Evolutionary conservation across 306 rosid species (phyloP).

Genomic region (Sphenostylis stenocarpa): DNA sequence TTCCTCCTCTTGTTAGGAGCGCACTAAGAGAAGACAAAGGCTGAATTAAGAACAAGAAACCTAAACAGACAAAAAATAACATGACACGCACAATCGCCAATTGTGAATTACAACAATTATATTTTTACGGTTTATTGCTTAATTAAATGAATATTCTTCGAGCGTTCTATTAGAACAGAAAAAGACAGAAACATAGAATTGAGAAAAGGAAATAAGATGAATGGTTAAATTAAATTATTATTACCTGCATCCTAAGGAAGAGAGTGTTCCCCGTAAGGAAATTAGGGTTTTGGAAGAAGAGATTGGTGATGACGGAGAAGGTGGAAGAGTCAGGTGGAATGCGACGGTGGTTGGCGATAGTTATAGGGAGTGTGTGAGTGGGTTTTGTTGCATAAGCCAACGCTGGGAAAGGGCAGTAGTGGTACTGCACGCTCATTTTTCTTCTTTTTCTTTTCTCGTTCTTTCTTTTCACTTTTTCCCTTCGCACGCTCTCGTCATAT

Average conservation of each 20-base stretch:
- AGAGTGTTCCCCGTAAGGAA: conserved; percentile 70
- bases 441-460: conserved; percentile 21
- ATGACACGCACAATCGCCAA: neutral
- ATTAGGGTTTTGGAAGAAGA: conserved; percentile 48
- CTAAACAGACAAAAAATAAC: neutral
- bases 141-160: neutral
- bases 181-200: neutral
- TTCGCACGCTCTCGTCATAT: conserved; percentile 31
- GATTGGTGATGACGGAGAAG: neutral
- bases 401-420: conserved; percentile 2
- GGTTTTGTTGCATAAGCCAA: conserved; percentile 34
- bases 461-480: conserved; percentile 13
- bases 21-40: neutral
- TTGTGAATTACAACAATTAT: neutral
- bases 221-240: conserved; percentile 35
- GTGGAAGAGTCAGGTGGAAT: conserved; percentile 11
- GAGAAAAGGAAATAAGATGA: neutral
- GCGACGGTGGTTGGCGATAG: neutral
- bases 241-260: conserved; percentile 69
- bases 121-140: neutral
- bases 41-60: neutral
- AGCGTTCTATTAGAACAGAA: neutral
- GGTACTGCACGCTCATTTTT: conserved; percentile 20
- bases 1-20: neutral
- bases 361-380: neutral